Evolutionary conservation across 139 green algal genomes (phyloP), one percentile per base, ranked within the genome.

Genomic region (Chlamydomonas schloesseri): DNA sequence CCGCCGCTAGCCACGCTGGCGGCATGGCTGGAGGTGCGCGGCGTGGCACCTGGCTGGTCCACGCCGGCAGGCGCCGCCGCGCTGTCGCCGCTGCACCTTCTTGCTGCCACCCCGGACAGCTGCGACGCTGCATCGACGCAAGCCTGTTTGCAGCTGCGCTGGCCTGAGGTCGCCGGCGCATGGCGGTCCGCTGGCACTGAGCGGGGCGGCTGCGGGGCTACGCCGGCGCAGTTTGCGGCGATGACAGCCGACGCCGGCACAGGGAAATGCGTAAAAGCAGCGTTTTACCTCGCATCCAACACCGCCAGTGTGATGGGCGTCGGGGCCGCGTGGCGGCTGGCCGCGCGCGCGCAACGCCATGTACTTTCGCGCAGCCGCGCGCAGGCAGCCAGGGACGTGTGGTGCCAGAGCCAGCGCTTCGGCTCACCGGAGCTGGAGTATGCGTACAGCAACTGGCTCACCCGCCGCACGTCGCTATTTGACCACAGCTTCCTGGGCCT

Each of bases 11-110:
- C 50, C 5, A 50, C 80, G 31, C 23, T 86, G 47, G 80, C 53
- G 50, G 21, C 10, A 1, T 84, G 78, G 78, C n/a, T 84, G n/a
- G 42, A 84, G 46, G 64, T n/a, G 37, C 62, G 31, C 18, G 78
- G 78, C 21, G n/a, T 65, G 20, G 78, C n/a, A 9, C 46, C 64
- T 5, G 46, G 20, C 42, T 84, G 78, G 78, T 8, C 2, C 21
- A n/a, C 5, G 26, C n/a, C 23, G 20, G 14, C 42, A 50, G 42
- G 29, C 46, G 26, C 46, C 21, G n/a, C 13, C n/a, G 78, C 64
- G 14, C 28, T 74, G 24, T 68, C 64, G 20, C 78, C 78, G 5
- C 64, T 84, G 78, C 78, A 84, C 78, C 46, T 84, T 3, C 28
- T 84, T 4, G 78, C 78, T 10, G 64, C 72, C 28, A 6, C 28